Conservation (phyloP, 2,329 filamentous ascomycete genomes). For the Clonostachys chloroleuca region DNA sequence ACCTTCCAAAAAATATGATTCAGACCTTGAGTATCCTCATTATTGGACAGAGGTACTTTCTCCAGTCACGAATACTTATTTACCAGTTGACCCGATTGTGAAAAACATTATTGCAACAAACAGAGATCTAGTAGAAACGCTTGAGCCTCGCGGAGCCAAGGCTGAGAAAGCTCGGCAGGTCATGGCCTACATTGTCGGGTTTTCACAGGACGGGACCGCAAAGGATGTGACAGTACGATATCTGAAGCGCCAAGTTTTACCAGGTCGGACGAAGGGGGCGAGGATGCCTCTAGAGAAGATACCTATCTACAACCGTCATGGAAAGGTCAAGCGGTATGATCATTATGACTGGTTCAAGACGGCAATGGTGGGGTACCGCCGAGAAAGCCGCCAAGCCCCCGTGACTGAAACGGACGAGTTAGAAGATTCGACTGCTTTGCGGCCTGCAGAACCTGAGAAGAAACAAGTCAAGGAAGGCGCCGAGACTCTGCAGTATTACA, state of each 20-base stretch:
- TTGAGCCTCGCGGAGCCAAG: constrained; percentile 79
- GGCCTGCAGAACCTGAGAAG: constrained; percentile 66
- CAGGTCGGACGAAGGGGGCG: constrained; percentile 84
- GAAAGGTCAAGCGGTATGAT: constrained; percentile 73
- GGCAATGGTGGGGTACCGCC: constrained; percentile 68
- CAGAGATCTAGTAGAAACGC: constrained; percentile 64
- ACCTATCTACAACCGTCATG: constrained; percentile 70
- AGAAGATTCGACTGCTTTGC: constrained; percentile 76
- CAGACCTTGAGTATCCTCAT: constrained; percentile 75
- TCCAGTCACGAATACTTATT: constrained; percentile 71
- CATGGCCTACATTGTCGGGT: constrained; percentile 83
- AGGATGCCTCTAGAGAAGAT: constrained; percentile 77
- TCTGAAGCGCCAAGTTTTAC: constrained; percentile 73
- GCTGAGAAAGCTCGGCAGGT: constrained; percentile 86
- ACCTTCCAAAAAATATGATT: constrained; percentile 55
- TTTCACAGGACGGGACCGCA: constrained; percentile 78
- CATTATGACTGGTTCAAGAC: constrained; percentile 85
- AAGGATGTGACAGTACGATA: constrained; percentile 96
- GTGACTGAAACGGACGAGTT: constrained; percentile 70
- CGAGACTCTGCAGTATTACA: constrained; percentile 85
- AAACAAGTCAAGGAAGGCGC: constrained; percentile 70
- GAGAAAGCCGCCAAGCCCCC: constrained; percentile 41
- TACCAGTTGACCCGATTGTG: constrained; percentile 74
- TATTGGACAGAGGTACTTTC: constrained; percentile 95
- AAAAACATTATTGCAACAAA: constrained; percentile 66